Evolutionary conservation across 1,139 yeast genomes (phyloP).

Genomic region (Scheffersomyces insectosa): DNA sequence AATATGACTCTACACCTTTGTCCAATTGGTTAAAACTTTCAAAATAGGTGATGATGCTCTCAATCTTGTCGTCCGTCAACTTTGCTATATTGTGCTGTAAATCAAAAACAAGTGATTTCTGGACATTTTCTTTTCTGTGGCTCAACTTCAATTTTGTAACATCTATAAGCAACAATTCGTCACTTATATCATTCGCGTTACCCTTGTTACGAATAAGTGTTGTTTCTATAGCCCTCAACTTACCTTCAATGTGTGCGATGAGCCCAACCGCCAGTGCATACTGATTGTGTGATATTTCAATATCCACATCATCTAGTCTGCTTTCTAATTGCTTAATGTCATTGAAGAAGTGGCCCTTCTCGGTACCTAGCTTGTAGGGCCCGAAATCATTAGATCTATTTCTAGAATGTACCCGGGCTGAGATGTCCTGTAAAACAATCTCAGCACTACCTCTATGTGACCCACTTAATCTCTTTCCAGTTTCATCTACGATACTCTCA

Average conservation of each 20-base stretch:
- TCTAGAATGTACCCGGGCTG: slow-evolving; percentile 56
- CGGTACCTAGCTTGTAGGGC: slow-evolving; percentile 1
- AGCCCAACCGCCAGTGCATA: slow-evolving; percentile 56
- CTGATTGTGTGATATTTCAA: slow-evolving; percentile 61
- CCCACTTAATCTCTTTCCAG: slow-evolving; percentile 28
- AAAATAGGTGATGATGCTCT: slow-evolving; percentile 35
- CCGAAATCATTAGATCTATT: slow-evolving; percentile 52
- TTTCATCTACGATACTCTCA: slow-evolving; percentile 27
- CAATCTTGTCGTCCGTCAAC: slow-evolving; percentile 34
- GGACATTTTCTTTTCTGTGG: slow-evolving; percentile 37
- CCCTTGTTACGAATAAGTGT: slow-evolving; percentile 11
- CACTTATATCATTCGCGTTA: slow-evolving; percentile 20
- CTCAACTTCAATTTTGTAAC: slow-evolving; percentile 40
- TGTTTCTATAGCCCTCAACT: slow-evolving; percentile 22
- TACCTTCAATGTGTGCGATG: slow-evolving; percentile 44
- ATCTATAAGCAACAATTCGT: slow-evolving; percentile 38
- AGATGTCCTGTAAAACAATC: slow-evolving; percentile 50
- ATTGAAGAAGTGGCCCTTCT: slow-evolving; percentile 33
- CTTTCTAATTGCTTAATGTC: slow-evolving; percentile 60
- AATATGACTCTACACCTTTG: slow-evolving; percentile 38
- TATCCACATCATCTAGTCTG: slow-evolving; percentile 65
- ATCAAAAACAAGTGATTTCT: slow-evolving; percentile 40
- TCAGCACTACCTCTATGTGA: slow-evolving; percentile 39
- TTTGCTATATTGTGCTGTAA: slow-evolving; percentile 36
- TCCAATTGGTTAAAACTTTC: slow-evolving; percentile 39